Evolutionary conservation across 2,329 filamentous ascomycete species (phyloP).

Genomic region (Coccinonectria pachysandricola): DNA sequence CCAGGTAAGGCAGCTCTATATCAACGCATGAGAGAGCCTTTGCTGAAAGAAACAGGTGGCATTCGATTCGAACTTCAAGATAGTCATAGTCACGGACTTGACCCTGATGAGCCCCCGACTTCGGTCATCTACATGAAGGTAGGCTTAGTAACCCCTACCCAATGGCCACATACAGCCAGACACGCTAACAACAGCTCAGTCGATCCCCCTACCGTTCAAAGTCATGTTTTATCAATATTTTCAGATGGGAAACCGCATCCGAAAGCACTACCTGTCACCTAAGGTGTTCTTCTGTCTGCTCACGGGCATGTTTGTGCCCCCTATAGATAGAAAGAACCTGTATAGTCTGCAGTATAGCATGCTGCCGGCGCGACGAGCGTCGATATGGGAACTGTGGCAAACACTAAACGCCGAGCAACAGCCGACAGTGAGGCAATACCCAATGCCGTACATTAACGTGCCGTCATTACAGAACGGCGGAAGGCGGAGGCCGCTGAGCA

Average conservation of each 20-base stretch:
- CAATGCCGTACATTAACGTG: slow-evolving; percentile 24
- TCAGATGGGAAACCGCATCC: slow-evolving; percentile 81
- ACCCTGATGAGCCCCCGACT: slow-evolving; percentile 46
- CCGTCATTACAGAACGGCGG: slow-evolving; percentile 23
- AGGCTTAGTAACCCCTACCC: slow-evolving; percentile 8
- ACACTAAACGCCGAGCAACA: slow-evolving; percentile 46
- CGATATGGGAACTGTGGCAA: slow-evolving; percentile 79
- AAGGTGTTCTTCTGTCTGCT: slow-evolving; percentile 79
- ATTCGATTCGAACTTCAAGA: slow-evolving; percentile 86
- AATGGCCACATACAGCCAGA: not conserved
- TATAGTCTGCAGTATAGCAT: slow-evolving; percentile 98
- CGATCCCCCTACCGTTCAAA: slow-evolving; percentile 79
- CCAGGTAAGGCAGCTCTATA: slow-evolving; percentile 48
- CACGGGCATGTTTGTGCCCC: slow-evolving; percentile 86
- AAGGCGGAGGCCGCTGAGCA: slow-evolving; percentile 14
- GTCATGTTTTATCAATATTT: slow-evolving; percentile 98
- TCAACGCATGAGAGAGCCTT: accelerated
- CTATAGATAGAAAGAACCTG: slow-evolving; percentile 86
- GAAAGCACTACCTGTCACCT: slow-evolving; percentile 89
- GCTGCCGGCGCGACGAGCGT: slow-evolving; percentile 72
- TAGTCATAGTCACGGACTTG: slow-evolving; percentile 43
- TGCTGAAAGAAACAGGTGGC: slow-evolving; percentile 31
- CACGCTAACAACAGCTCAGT: slow-evolving; percentile 37
- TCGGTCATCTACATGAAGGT: slow-evolving; percentile 85
- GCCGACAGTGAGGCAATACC: slow-evolving; percentile 34